These are phyloP conservation scores for Trichophyton verrucosum DNA, from an alignment of 2,329 filamentous ascomycete genomes.

Conservation along the genomic window DNA sequence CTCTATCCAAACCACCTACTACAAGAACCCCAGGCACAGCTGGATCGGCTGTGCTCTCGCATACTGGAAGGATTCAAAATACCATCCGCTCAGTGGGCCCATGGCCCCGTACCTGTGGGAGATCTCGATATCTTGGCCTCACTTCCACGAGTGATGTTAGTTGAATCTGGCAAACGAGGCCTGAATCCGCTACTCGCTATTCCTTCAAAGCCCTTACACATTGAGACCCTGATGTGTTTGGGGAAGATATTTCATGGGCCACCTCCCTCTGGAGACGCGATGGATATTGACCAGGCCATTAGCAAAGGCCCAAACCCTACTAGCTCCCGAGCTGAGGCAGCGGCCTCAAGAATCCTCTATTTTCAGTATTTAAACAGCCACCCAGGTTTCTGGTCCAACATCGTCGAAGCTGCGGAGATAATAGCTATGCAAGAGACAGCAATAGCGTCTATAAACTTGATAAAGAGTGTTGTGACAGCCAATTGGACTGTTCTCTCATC, in stretches of 20 bases:
- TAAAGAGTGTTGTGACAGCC: constrained; percentile 42
- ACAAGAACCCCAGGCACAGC: constrained; percentile 27
- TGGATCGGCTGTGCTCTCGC: constrained; percentile 36
- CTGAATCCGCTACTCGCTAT: constrained; percentile 38
- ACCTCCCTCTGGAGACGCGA: constrained; percentile 17
- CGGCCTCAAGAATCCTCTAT: constrained; percentile 44
- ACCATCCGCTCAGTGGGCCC: constrained; percentile 39
- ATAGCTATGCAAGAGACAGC: constrained; percentile 46
- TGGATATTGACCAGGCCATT: constrained; percentile 19
- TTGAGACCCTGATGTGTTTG: constrained; percentile 43
- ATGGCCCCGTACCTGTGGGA: constrained; percentile 41
- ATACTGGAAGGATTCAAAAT: constrained; percentile 36
- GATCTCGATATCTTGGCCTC: constrained; percentile 47
- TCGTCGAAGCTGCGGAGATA: constrained; percentile 43
- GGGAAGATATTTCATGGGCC: constrained; percentile 47
- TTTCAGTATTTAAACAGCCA: constrained; percentile 42
- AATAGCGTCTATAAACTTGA: constrained; percentile 41
- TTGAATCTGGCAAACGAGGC: constrained; percentile 32
- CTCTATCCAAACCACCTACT: constrained; percentile 45
- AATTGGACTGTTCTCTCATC: constrained; percentile 38
- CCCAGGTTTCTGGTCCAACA: constrained; percentile 40
- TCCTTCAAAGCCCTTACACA: constrained; percentile 41
- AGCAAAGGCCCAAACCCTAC: constrained; percentile 25
- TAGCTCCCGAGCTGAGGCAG: constrained; percentile 36
- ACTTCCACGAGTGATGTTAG: constrained; percentile 42